phyloP scores from a whole-genome alignment of 768 basidiomycete species.

The Russula sp. region DNA sequence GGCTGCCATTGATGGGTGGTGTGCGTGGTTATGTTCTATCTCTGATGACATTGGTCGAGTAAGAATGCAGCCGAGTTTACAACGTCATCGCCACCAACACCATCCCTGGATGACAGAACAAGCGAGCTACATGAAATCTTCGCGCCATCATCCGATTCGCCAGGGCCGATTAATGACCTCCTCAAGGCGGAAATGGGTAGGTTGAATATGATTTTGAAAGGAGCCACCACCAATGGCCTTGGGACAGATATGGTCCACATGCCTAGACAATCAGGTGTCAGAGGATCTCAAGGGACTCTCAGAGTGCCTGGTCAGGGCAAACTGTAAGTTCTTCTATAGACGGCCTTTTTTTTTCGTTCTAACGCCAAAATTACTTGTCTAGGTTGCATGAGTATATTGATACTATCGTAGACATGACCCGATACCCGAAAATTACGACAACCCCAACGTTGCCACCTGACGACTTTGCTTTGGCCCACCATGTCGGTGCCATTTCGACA shows the following conservation, averaged over 20 bases:
- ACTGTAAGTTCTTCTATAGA: neutral
- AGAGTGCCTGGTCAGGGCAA: constrained; percentile 2
- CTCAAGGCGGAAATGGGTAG: constrained; percentile 13
- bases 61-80: neutral
- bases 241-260: constrained; percentile 8
- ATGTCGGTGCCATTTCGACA: neutral
- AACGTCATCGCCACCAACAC: constrained; percentile 1
- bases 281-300: neutral
- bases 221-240: neutral
- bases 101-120: neutral
- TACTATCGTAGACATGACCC: neutral
- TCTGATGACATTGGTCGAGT: neutral
- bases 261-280: neutral
- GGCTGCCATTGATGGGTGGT: constrained; percentile 5
- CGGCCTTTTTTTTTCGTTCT: neutral
- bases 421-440: neutral
- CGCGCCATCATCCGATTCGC: neutral
- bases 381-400: constrained; percentile 15
- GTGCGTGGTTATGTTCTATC: neutral
- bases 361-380: neutral
- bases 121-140: constrained; percentile 2
- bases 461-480: neutral
- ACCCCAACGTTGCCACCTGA: neutral
- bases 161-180: neutral
- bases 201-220: neutral